Evolutionary conservation across 805 yeast species (phyloP), one percentile per base, ranked within the genome.

Genomic region (Nakazawaea anatomiae): DNA sequence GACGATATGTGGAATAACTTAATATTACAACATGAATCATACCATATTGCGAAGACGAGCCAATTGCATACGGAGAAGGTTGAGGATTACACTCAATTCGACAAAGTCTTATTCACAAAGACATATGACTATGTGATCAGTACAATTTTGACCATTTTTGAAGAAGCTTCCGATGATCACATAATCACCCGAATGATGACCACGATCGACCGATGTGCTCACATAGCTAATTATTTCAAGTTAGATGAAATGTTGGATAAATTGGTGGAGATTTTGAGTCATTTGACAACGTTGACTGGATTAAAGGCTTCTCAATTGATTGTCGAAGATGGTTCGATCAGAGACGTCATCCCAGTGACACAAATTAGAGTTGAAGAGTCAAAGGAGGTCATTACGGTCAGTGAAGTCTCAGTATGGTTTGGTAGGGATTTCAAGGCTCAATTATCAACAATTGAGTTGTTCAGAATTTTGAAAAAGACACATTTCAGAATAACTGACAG

Each of bases 391-490:
- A 76, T 94, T 36, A 84, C 87, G 4, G 94, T 94, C 4, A 85
- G 95, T 61, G 90, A 89, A 51, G 69, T 82, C 48, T 80, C 97
- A 0, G 89, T 90, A 12, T 76, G 84, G 64, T 84, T 94, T 62
- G 99, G 99, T 6, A 76, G 85, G 45, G 94, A 90, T 61, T 88
- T 89, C 69, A 89, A 91, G 60, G 96, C 96, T 0, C 99, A 95
- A 62, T 70, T 92, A 54, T 85, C 97, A 10, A 77, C 90, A 2
- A 90, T 91, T 47, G 92, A 92, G 1, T 71, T 92, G 46, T 90
- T 92, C 72, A 75, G 96, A 55, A 79, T 92, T 34, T 68, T 88
- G 32, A 80, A 81, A 55, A 79, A 81, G 56, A 82, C 81, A 32
- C 73, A 74, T 28, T 73, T 77, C 47, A 65, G 67, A 39, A 75